phyloP scores from a whole-genome alignment of 371 early-diverging fungal species.

The Rhizomucor pusillus region DNA sequence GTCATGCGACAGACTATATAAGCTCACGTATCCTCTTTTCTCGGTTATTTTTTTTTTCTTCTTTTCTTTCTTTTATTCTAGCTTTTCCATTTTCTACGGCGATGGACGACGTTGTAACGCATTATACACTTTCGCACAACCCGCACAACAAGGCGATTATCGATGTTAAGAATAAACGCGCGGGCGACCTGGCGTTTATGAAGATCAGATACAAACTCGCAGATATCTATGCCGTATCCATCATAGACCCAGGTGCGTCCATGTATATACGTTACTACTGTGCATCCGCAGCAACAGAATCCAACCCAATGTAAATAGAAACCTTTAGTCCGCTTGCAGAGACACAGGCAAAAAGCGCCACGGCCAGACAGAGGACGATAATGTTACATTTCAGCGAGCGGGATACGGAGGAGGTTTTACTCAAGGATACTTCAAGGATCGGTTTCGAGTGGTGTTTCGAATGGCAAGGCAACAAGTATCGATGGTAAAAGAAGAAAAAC shows the following conservation, averaged over 20 bases:
- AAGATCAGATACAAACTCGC: slow-evolving; percentile 42
- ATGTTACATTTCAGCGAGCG: slow-evolving; percentile 22
- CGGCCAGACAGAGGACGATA: slow-evolving; percentile 28
- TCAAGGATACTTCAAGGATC: slow-evolving; percentile 29
- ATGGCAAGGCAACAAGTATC: slow-evolving; percentile 40
- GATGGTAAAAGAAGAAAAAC: slow-evolving; percentile 24
- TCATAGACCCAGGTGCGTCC: slow-evolving; percentile 37
- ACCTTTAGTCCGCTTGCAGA: slow-evolving; percentile 42
- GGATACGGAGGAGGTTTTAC: slow-evolving; percentile 13
- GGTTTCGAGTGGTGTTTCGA: slow-evolving; percentile 48
- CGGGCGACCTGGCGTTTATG: slow-evolving; percentile 32
- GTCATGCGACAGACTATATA: not conserved
- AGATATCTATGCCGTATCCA: slow-evolving; percentile 41
- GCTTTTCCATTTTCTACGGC: slow-evolving; percentile 5
- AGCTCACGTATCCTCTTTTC: not conserved
- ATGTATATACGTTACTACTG: not conserved
- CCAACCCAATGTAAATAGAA: slow-evolving; percentile 10
- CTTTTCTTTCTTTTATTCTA: not conserved
- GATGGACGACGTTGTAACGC: slow-evolving; percentile 30
- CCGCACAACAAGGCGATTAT: slow-evolving; percentile 39
- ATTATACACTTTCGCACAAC: slow-evolving; percentile 32
- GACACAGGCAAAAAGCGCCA: slow-evolving; percentile 29
- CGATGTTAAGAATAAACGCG: slow-evolving; percentile 35
- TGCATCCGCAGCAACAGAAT: not conserved
- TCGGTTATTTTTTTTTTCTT: not conserved